Percentiles rank a stretch among this genome's conserved stretches.
Evolutionary conservation across 768 basidiomycete species (phyloP).

Genomic region (Boletus subcaerulescens): DNA sequence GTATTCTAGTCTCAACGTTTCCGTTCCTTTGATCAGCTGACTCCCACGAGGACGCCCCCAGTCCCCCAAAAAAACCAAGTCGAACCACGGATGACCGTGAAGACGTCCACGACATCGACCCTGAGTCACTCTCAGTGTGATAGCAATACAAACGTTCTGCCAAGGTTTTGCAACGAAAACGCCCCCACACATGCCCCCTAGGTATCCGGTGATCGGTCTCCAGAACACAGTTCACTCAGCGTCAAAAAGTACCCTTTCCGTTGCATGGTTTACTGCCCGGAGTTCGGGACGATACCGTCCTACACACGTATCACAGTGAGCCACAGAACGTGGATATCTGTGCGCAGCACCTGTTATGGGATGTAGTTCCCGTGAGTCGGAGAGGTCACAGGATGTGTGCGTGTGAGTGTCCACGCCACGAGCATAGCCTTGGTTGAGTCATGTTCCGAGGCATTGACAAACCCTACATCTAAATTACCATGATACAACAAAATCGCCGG

Average conservation of each 20-base stretch:
- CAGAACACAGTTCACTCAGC: neutral
- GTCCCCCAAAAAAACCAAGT: neutral
- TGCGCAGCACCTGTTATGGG: too few species aligned
- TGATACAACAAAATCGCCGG: conserved; percentile 11
- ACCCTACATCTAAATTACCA: neutral
- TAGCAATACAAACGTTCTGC: too few species aligned
- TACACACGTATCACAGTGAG: neutral
- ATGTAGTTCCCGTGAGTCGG: too few species aligned
- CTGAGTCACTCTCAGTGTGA: neutral
- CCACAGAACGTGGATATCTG: neutral
- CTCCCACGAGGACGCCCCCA: conserved; percentile 8
- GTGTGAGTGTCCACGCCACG: neutral
- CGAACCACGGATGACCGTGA: neutral
- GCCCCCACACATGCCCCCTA: neutral
- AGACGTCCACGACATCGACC: neutral
- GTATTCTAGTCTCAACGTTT: neutral
- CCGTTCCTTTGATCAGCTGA: conserved; percentile 1
- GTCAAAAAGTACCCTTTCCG: conserved; percentile 6
- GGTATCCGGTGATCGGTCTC: conserved; percentile 2
- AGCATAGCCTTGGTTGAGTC: too few species aligned
- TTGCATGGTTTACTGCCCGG: neutral
- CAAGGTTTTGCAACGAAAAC: neutral
- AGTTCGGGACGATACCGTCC: conserved; percentile 5
- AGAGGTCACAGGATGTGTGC: neutral
- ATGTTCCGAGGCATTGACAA: too few species aligned